These are phyloP conservation scores for Alternaria arborescens DNA, from an alignment of 2,329 filamentous ascomycete genomes.

Conservation along the genomic window DNA sequence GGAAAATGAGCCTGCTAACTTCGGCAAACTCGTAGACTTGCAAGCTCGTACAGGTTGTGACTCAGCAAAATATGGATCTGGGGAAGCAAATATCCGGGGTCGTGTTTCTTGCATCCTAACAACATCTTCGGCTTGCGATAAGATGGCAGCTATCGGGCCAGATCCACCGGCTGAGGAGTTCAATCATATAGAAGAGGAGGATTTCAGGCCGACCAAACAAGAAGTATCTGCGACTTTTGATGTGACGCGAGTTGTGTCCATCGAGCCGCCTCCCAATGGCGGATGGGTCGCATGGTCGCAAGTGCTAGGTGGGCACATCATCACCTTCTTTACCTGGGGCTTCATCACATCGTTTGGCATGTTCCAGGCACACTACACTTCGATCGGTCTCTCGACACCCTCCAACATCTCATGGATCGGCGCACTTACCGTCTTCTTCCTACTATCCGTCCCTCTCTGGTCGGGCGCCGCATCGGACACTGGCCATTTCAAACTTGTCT, in stretches of 20 bases:
- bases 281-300: conserved; percentile 56
- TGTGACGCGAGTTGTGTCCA: conserved; percentile 15
- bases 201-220: not conserved
- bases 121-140: conserved; percentile 2
- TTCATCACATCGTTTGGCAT: conserved; percentile 42
- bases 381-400: conserved; percentile 14
- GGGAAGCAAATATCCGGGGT: conserved; percentile 4
- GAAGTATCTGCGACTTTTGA: conserved; percentile 5
- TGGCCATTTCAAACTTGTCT: conserved; percentile 39
- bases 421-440: conserved; percentile 42
- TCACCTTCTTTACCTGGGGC: conserved; percentile 54
- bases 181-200: not conserved
- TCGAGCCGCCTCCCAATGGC: conserved; percentile 50
- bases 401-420: conserved; percentile 49
- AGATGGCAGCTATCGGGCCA: conserved; percentile 8
- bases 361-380: conserved; percentile 44
- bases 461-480: conserved; percentile 40
- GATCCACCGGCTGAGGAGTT: conserved; percentile 5
- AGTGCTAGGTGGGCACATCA: conserved; percentile 51
- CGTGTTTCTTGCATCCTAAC: not conserved
- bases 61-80: conserved; percentile 9
- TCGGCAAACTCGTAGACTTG: not conserved
- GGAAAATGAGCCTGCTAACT: not conserved
- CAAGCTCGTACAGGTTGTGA: not conserved
- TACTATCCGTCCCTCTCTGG: conserved; percentile 38